Evolutionary conservation across 768 basidiomycete genomes (phyloP), one percentile per base, ranked within the genome.

Genomic region (Suillus paluster): DNA sequence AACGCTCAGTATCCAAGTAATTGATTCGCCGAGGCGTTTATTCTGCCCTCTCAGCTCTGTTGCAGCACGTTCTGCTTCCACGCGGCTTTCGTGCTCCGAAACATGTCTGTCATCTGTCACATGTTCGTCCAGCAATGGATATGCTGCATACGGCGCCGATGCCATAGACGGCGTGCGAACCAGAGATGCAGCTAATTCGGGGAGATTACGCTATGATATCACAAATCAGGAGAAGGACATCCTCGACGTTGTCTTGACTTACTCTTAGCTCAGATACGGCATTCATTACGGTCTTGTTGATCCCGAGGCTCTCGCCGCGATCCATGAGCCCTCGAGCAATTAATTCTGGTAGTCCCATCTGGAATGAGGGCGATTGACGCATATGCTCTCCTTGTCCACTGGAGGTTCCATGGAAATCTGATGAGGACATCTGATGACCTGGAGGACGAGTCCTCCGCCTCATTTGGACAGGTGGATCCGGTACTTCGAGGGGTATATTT

Each of bases 251-350:
- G 12, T 23, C 36, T 39, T 3, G n/a, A 46, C 84, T 68, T 67
- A 92, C 95, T 75, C 84, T 87, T 44, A 91, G 75, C 73, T 92
- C 92, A 6, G 88, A 84, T 3, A 94, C 88, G 0, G 92, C 92
- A 71, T 83, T 91, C 84, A 90, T 86, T 21, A 94, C 77, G 0
- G 90, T 91, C 75, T 87, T 91, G 73, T 94, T 94, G 63, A 93
- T 90, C n/a, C 91, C 90, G 33, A 93, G 76, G 63, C 84, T 90
- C 76, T 93, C 92, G 30, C 91, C 86, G 21, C 86, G 81, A 71
- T 94, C 91, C 63, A 92, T 67, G 54, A 94, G 74, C 23, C 90
- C 88, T 55, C 88, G 82, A 1, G 92, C 83, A 64, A 93, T 80
- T 68, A 88, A 79, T 67, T 94, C 94, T 23, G 91, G 85, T 21